Base-by-base conservation (phyloP, 1,139 yeast species). In the Spencermartinsiella ligniputridi region DNA sequence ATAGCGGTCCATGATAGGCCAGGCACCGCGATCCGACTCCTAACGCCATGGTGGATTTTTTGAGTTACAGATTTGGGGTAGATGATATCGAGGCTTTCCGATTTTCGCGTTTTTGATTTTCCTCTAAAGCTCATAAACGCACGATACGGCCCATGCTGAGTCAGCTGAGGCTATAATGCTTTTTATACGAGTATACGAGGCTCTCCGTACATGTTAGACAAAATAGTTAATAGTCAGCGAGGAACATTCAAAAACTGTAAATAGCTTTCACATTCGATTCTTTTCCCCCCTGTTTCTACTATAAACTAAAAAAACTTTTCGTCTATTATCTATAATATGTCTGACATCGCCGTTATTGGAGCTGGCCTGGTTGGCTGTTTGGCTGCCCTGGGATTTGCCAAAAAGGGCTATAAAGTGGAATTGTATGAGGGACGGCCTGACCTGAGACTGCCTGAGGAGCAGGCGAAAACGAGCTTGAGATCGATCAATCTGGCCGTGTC, bases 331-430 rank as follows among this genome's bases (percentile, higher is more conserved):
- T n/a, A n/a, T 22, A 25, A 41, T 21, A 39, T 32, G 37, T 30
- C 42, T 12, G 29, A 48, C 3, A 60, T 66, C 22, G 66, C 61
- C 5, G 58, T 70, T 8, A 60, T 70, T 11, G 74, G 71, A 1
- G 96, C 95, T 1, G 97, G 97, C 0, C 76, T 87, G 2, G 97
- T 90, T 3, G 97, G 97, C 1, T 77, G 94, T 45, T 70, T 88
- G n/a, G 78, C 92, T 0, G 95, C 96, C 0, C 65, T 90, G 19
- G 95, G 92, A 0, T 74, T 90, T 40, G 78, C 82, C 3, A 71
- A 79, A 45, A 74, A 78, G 48, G 96, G 96, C n/a, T 83, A 76
- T 62, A 53, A 74, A 0, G 97, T 90, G 12, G 72, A 80, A 0
- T 61, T 90, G 4, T 84, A 77, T 54, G 97, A 90, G 53, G 69